These are phyloP conservation scores for Tolypocladium cylindrosporum DNA, from an alignment of 2,329 filamentous ascomycete species.

Conservation along the genomic window DNA sequence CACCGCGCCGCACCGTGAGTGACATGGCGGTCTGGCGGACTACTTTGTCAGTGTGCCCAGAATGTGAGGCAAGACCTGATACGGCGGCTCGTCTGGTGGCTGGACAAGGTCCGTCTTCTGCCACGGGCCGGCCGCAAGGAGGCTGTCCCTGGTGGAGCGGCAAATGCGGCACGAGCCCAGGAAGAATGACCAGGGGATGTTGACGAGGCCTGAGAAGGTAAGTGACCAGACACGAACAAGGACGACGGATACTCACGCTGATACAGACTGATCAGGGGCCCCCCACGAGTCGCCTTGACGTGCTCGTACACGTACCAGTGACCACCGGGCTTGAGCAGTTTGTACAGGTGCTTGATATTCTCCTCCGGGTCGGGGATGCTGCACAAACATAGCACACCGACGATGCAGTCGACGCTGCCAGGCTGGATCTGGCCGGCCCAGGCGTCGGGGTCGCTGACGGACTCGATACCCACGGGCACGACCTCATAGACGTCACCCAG, in stretches of 20 bases:
- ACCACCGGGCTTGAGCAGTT: conserved; percentile 49
- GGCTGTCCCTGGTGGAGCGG: conserved; percentile 33
- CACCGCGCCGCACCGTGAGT: neutral
- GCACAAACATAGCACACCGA: conserved; percentile 52
- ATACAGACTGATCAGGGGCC: conserved; percentile 32
- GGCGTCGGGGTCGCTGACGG: conserved; percentile 30
- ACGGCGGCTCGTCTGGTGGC: conserved; percentile 30
- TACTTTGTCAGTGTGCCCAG: conserved; percentile 43
- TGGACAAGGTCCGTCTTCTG: conserved; percentile 34
- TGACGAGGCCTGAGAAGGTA: conserved; percentile 31
- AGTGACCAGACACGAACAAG: neutral
- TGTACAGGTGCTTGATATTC: conserved; percentile 45
- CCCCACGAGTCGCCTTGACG: conserved; percentile 30
- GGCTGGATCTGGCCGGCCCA: conserved; percentile 37
- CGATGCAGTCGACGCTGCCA: conserved; percentile 47
- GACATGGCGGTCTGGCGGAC: neutral
- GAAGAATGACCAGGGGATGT: conserved; percentile 41
- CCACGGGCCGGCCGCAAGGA: conserved; percentile 42
- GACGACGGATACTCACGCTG: conserved; percentile 33
- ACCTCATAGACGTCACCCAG: conserved; percentile 50
- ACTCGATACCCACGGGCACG: conserved; percentile 52
- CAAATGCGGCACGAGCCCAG: conserved; percentile 43
- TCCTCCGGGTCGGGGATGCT: conserved; percentile 50
- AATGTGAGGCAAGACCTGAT: conserved; percentile 35
- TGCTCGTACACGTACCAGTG: conserved; percentile 56